Evolutionary conservation across 306 rosid species (phyloP).

Genomic region (Vachellia collinsii): DNA sequence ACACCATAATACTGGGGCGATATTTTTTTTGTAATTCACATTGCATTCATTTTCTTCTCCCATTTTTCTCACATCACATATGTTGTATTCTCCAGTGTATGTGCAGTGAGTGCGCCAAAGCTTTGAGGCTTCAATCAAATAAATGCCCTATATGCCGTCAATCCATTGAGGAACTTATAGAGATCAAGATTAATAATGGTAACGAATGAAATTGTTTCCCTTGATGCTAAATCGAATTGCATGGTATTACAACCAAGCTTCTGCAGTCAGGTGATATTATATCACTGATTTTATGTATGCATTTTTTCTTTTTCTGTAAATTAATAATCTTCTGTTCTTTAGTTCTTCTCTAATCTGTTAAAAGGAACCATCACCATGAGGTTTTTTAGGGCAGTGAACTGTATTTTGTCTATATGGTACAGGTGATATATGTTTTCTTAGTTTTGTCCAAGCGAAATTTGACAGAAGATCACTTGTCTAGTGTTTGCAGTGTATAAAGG

Average conservation of each 20-base stretch:
- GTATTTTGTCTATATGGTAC: constrained; percentile 26
- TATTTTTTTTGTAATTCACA: constrained; percentile 15
- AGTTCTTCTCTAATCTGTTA: constrained; percentile 33
- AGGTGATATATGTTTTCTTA: constrained; percentile 14
- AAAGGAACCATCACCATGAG: constrained; percentile 29
- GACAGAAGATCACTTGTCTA: constrained; percentile 17
- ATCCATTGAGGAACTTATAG: constrained; percentile 76
- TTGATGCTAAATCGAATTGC: constrained; percentile 19
- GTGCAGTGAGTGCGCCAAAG: constrained; percentile 93
- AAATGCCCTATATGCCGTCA: constrained; percentile 96
- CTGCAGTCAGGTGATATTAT: constrained; percentile 37
- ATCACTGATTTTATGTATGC: neutral
- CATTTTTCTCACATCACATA: constrained; percentile 32
- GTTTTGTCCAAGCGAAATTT: constrained; percentile 28
- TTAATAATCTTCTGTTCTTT: constrained; percentile 37
- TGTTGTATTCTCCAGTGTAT: constrained; percentile 63
- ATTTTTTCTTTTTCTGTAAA: constrained; percentile 42
- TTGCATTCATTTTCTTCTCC: constrained; percentile 13
- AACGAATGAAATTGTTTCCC: constrained; percentile 42
- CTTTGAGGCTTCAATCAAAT: constrained; percentile 69
- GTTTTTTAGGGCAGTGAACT: constrained; percentile 22
- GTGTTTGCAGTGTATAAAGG: constrained; percentile 10
- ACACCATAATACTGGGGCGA: constrained; percentile 1
- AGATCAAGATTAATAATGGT: constrained; percentile 68
- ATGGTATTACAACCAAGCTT: constrained; percentile 32